A percentile compares a stretch with the other conserved stretches of the same genome.
phyloP scores from a whole-genome alignment of 2,329 filamentous ascomycete genomes.

The Exophiala spinifera region DNA sequence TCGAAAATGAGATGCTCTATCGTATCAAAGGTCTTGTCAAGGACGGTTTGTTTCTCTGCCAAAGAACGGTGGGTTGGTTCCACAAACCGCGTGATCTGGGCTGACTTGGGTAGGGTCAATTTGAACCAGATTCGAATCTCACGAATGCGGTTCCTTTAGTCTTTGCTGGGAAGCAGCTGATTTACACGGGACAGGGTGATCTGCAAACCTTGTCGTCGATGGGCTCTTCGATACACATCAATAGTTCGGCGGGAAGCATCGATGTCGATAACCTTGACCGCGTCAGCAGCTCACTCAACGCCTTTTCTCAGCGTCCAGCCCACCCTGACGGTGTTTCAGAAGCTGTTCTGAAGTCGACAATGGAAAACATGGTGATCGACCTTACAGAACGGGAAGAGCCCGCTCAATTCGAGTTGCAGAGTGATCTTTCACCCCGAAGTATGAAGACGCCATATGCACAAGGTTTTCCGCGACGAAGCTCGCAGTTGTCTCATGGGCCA shows the following conservation, averaged over 20 bases:
- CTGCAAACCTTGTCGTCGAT: background rate
- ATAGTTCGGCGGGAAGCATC: slow-evolving; percentile 31
- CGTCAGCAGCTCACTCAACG: slow-evolving; percentile 16
- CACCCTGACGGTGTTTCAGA: slow-evolving; percentile 19
- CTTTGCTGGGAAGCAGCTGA: slow-evolving; percentile 17
- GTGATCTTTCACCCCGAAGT: background rate
- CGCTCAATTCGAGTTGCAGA: slow-evolving; percentile 3
- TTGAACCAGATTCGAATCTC: background rate
- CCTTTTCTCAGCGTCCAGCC: background rate
- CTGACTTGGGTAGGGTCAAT: slow-evolving; percentile 18
- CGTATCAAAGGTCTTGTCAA: slow-evolving; percentile 62
- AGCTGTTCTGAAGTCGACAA: slow-evolving; percentile 36
- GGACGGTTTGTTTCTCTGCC: slow-evolving; percentile 58
- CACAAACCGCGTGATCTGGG: slow-evolving; percentile 2
- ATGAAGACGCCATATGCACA: slow-evolving; percentile 7
- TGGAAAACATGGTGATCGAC: slow-evolving; percentile 58
- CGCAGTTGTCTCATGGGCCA: background rate
- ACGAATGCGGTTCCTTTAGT: slow-evolving; percentile 12
- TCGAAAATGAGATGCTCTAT: slow-evolving; percentile 64
- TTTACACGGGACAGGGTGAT: slow-evolving; percentile 7
- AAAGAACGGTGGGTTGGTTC: slow-evolving; percentile 40
- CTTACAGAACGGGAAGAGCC: slow-evolving; percentile 47
- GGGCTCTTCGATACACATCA: background rate
- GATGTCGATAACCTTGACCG: slow-evolving; percentile 40
- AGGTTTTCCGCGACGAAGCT: slow-evolving; percentile 1